Conservation (phyloP, 805 yeast genomes). For the Lachancea dasiensis region DNA sequence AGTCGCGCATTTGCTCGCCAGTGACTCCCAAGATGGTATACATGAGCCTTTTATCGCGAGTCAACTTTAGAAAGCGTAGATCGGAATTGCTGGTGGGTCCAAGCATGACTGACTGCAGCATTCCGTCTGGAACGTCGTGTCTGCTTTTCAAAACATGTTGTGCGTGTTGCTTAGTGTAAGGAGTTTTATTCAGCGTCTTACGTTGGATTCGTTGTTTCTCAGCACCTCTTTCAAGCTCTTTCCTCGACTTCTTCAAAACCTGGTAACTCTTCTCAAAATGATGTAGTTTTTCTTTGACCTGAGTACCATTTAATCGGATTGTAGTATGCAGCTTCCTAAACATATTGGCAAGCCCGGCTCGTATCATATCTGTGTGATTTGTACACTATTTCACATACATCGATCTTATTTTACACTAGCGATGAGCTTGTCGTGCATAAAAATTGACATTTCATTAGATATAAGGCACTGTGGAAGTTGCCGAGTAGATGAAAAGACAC, state of each 20-base stretch:
- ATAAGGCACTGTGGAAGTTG: too few species aligned
- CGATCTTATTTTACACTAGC: too few species aligned
- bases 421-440: conserved; percentile 7
- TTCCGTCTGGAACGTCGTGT: conserved; percentile 17
- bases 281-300: conserved; percentile 6
- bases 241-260: conserved; percentile 17
- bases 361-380: neutral
- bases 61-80: conserved; percentile 25
- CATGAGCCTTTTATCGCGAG: conserved; percentile 41
- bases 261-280: conserved; percentile 6
- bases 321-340: conserved; percentile 1
- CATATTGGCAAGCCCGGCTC: neutral
- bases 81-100: conserved; percentile 37
- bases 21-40: conserved; percentile 55
- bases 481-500: too few species aligned
- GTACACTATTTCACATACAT: too few species aligned
- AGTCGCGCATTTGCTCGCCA: conserved; percentile 52
- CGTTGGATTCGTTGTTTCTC: conserved; percentile 15
- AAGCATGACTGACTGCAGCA: conserved; percentile 21
- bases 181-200: conserved; percentile 21
- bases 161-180: conserved; percentile 28
- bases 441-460: too few species aligned
- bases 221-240: conserved; percentile 15
- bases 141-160: conserved; percentile 18
- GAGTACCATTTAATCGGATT: conserved; percentile 2